Evolutionary conservation across 2,329 filamentous ascomycete genomes (phyloP).

Genomic region (Akanthomyces dipterigenus): DNA sequence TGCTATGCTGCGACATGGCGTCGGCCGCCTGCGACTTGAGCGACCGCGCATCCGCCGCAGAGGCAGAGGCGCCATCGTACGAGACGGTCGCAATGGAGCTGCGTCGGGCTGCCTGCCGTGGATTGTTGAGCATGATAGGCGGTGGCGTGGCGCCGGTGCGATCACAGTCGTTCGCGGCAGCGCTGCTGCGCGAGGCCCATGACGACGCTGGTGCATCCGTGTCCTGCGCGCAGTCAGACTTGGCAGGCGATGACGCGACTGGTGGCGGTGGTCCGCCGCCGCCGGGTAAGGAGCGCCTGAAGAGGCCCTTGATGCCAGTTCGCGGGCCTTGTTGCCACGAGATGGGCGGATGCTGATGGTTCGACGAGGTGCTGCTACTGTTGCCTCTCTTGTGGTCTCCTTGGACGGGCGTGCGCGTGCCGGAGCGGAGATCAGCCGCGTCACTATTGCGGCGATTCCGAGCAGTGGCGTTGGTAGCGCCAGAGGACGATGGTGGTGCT

Average conservation of each 20-base stretch:
- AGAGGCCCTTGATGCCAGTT: slow-evolving; percentile 43
- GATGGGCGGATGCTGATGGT: slow-evolving; percentile 40
- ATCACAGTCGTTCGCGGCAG: slow-evolving; percentile 31
- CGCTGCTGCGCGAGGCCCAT: slow-evolving; percentile 30
- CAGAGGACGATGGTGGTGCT: slow-evolving; percentile 14
- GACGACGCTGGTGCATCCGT: neutral
- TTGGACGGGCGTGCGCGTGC: slow-evolving; percentile 10
- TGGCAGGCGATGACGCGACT: neutral
- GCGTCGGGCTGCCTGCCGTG: slow-evolving; percentile 27
- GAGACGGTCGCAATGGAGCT: slow-evolving; percentile 15
- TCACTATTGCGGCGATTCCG: slow-evolving; percentile 15
- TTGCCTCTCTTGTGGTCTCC: slow-evolving; percentile 31
- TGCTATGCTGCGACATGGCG: neutral
- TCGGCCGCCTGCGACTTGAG: neutral
- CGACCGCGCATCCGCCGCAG: neutral
- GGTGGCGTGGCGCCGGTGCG: slow-evolving; percentile 46
- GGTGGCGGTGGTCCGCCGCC: slow-evolving; percentile 18
- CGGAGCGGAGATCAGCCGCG: neutral
- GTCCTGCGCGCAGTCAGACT: neutral
- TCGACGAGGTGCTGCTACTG: neutral
- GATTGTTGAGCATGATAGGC: slow-evolving; percentile 41
- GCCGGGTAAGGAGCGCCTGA: slow-evolving; percentile 40
- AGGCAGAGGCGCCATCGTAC: neutral
- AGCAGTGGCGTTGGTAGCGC: slow-evolving; percentile 12
- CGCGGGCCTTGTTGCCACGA: slow-evolving; percentile 36